Conservation (phyloP, 2,329 filamentous ascomycete species). For the Claviceps fusiformis region DNA sequence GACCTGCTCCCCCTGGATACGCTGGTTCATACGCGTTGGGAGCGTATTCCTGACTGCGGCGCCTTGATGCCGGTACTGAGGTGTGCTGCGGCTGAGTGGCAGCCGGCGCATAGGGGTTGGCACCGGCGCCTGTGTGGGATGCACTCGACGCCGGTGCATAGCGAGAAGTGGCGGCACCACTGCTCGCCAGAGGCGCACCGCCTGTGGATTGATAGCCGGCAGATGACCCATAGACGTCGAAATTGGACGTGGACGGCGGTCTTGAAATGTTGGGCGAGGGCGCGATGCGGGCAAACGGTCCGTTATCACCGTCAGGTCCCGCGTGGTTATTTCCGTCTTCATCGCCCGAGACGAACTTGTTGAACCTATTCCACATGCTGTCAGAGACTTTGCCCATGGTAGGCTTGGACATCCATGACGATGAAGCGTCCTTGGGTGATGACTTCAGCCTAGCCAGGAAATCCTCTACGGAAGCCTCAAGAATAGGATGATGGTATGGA, state of each 20-base stretch:
- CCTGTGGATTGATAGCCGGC: conserved; percentile 17
- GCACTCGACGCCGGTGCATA: conserved; percentile 17
- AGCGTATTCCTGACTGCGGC: conserved; percentile 2
- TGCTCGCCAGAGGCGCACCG: conserved; percentile 20
- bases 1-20: conserved; percentile 10
- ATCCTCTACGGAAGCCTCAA: conserved; percentile 71
- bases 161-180: conserved; percentile 23
- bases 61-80: neutral
- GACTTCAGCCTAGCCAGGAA: conserved; percentile 71
- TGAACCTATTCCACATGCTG: conserved; percentile 83
- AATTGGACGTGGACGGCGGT: conserved; percentile 53
- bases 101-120: conserved; percentile 21
- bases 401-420: conserved; percentile 86
- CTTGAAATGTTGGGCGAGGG: conserved; percentile 63
- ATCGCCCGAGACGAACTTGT: conserved; percentile 89
- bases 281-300: conserved; percentile 72
- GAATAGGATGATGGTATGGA: conserved; percentile 66
- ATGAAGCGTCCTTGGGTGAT: conserved; percentile 66
- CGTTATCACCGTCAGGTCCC: conserved; percentile 47
- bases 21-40: conserved; percentile 24
- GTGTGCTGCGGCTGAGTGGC: conserved; percentile 21
- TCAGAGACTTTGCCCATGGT: conserved; percentile 93
- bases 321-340: conserved; percentile 67
- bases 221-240: conserved; percentile 56
- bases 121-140: conserved; percentile 7